phyloP scores from a whole-genome alignment of 257 asterid species.

The Anisodus tanguticus region DNA sequence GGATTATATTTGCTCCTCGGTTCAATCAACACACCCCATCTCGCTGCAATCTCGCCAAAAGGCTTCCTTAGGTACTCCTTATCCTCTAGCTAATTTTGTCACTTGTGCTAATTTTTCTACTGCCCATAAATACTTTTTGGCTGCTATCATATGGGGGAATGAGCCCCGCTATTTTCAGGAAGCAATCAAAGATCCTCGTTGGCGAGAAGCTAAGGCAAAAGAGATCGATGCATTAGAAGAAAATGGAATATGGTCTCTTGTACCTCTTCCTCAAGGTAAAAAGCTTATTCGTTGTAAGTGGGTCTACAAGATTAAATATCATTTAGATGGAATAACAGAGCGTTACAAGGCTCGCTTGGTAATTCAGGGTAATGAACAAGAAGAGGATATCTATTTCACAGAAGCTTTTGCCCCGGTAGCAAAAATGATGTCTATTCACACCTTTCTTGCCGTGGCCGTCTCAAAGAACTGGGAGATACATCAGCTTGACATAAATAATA shows the following conservation, averaged over 20 bases:
- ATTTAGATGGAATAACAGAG: no score
- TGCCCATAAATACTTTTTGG: background rate
- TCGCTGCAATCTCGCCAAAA: background rate
- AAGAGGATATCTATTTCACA: no score
- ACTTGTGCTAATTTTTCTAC: background rate
- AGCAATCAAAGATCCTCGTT: no score
- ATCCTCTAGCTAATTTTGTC: background rate
- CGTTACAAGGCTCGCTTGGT: no score
- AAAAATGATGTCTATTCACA: background rate
- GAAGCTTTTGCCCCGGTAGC: background rate
- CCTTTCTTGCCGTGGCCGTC: background rate
- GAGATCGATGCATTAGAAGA: no score
- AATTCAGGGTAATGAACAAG: background rate
- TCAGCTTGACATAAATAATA: background rate
- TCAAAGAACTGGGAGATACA: background rate
- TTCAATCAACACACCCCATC: background rate
- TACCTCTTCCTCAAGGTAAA: no score
- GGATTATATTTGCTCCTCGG: background rate
- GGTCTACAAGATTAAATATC: no score
- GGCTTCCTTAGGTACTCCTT: background rate
- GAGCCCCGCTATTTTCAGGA: background rate
- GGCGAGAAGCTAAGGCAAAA: no score
- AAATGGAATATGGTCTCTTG: no score
- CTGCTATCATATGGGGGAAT: background rate
- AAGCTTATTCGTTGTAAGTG: no score